These are phyloP conservation scores for Salix exigua DNA, from an alignment of 345 rosid species.

Conservation along the genomic window DNA sequence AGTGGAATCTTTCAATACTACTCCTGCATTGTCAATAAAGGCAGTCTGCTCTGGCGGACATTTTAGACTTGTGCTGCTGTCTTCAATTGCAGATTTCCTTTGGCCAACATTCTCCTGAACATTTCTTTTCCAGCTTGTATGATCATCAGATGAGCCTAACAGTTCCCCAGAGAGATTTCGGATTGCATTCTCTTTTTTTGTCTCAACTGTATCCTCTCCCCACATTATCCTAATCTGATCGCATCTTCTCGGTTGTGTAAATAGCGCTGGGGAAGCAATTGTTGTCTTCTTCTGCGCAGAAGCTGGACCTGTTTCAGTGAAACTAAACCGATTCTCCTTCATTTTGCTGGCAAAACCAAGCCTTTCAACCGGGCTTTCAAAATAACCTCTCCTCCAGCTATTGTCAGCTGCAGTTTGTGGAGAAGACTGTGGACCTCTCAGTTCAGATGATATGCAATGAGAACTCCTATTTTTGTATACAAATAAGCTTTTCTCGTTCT, in stretches of 20 bases:
- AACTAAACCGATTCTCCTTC: constrained; percentile 21
- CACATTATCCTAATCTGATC: constrained; percentile 18
- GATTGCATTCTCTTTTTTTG: background rate
- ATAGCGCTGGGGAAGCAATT: constrained; percentile 26
- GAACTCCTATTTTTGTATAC: constrained; percentile 10
- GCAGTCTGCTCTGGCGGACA: too few species aligned
- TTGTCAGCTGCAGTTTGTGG: background rate
- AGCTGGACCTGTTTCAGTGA: background rate
- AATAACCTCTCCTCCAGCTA: constrained; percentile 21
- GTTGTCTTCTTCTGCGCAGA: background rate
- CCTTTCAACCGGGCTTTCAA: constrained; percentile 14
- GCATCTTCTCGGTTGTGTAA: constrained; percentile 23
- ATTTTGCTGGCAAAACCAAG: background rate
- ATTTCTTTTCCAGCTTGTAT: background rate
- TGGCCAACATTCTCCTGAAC: constrained; percentile 4
- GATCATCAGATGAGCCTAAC: constrained; percentile 5
- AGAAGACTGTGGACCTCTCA: constrained; percentile 1
- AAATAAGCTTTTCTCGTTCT: constrained; percentile 17
- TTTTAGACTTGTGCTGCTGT: too few species aligned
- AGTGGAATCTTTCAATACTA: too few species aligned
- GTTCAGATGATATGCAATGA: constrained; percentile 11
- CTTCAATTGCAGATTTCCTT: background rate
- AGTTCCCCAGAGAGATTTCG: constrained; percentile 18
- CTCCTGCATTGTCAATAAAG: too few species aligned
- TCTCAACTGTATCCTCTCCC: constrained; percentile 19